Base-by-base conservation (phyloP, 164 flowering plant genomes). In the Platanus orientalis region DNA sequence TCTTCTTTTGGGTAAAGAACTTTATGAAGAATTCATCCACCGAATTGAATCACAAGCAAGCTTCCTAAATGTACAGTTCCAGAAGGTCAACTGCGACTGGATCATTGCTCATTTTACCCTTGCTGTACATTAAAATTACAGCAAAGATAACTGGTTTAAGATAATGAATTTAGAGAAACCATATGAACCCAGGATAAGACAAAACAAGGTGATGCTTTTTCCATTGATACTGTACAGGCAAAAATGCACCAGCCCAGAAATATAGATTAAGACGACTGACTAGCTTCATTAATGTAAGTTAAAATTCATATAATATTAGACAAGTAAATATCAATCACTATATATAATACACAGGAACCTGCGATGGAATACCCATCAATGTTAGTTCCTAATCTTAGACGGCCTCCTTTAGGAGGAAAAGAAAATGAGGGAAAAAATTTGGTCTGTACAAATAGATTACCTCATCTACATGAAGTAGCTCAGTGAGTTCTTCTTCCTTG, bases 381-480 rank as follows among this genome's bases (percentile, higher is more conserved):
- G n/a, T 25, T 26, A 51, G 25, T 44, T 30, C 58, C 70, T 61
- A 32, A 40, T 34, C 39, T 39, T 27, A 6, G 2, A 1, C 29
- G 17, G 39, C n/a, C n/a, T n/a, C n/a, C 6, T 20, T 25, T 14
- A 1, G 50, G 13, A 34, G 34, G 5, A 17, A 56, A 40, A 45
- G 36, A 44, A 58, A 67, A 58, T 11, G 19, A 44, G 19, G 56
- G 53, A 45, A 45, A 36, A 60, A 47, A 40, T n/a, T 39, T 50
- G 61, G 50, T 50, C 78, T 78, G 72, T 80, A 76, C 82, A 76
- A 45, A 51, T 45, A 49, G 63, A 28, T 28, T 36, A 71, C 68
- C 65, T 70, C 57, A 62, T 74, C 80, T 84, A 89, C 92, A 89
- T 84, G 79, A 89, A 89, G 74, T 89, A 89, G 73, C 90, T 84